Percentiles rank a stretch among this genome's conserved stretches.
Conservation (phyloP, 441 rosid genomes). For the Euphorbia corollata region DNA sequence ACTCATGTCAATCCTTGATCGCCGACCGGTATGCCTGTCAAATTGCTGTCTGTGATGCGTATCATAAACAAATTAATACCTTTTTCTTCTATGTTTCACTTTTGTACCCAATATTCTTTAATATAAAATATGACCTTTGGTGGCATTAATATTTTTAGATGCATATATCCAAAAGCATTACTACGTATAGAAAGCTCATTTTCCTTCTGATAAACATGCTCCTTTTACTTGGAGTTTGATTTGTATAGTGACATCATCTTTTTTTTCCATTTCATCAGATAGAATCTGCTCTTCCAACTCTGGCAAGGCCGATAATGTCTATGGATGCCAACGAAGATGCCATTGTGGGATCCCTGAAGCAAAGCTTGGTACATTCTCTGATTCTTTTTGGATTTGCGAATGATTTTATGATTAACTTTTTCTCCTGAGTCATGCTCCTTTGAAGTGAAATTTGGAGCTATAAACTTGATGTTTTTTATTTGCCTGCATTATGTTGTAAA, state of each 20-base stretch:
- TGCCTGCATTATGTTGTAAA: neutral
- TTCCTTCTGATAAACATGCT: no score
- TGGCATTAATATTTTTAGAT: conserved; percentile 3
- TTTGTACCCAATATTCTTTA: neutral
- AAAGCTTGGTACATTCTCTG: conserved; percentile 62
- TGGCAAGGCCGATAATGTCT: conserved; percentile 87
- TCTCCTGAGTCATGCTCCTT: neutral
- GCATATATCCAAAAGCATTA: no score
- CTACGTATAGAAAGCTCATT: no score
- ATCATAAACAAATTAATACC: neutral
- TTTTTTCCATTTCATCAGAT: conserved; percentile 43
- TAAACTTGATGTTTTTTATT: neutral
- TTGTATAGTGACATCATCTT: conserved; percentile 6
- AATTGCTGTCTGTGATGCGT: conserved; percentile 2
- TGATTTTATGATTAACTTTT: conserved; percentile 2
- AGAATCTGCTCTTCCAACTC: conserved; percentile 85
- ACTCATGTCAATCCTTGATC: conserved; percentile 85
- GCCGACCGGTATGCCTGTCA: conserved; percentile 59
- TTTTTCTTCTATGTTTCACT: neutral
- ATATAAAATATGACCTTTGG: neutral
- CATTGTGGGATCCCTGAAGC: conserved; percentile 80
- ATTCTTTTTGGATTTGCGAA: neutral
- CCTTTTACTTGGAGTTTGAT: no score
- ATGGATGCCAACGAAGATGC: conserved; percentile 96
- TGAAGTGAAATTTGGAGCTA: neutral